phyloP scores from a whole-genome alignment of 257 asterid species.

The Rauvolfia tetraphylla region DNA sequence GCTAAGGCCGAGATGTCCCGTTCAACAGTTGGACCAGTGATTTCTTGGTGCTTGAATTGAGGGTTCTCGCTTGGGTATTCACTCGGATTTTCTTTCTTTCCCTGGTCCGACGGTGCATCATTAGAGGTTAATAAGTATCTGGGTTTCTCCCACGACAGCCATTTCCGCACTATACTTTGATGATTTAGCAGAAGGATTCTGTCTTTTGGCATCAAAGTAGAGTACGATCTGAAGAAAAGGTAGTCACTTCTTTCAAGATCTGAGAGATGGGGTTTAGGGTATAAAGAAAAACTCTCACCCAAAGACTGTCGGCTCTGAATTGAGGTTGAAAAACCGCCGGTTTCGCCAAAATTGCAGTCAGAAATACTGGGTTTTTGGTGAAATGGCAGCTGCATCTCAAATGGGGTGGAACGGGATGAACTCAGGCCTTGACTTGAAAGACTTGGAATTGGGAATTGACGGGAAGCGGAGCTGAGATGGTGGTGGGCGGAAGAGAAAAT shows the following conservation, averaged over 20 bases:
- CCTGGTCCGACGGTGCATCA: constrained; percentile 19
- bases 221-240: not conserved
- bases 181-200: not conserved
- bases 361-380: not conserved
- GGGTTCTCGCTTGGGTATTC: constrained; percentile 40
- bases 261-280: constrained; percentile 2
- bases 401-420: not conserved
- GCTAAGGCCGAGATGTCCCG: constrained; percentile 78
- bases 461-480: not conserved
- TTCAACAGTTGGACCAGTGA: constrained; percentile 94
- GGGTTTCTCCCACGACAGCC: not conserved
- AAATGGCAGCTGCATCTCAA: not conserved
- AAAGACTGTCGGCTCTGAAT: not conserved
- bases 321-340: not conserved
- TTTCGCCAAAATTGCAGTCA: not conserved
- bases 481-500: constrained; percentile 3
- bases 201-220: not conserved
- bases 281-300: not conserved
- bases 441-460: not conserved
- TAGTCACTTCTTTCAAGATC: not conserved
- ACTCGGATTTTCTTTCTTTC: constrained; percentile 24
- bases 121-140: constrained; percentile 55
- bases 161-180: not conserved
- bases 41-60: constrained; percentile 86
- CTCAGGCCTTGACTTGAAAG: not conserved